These are phyloP conservation scores for Cyclostephanos invisitatus DNA, from an alignment of 108 stramenopile species.

Conservation along the genomic window DNA sequence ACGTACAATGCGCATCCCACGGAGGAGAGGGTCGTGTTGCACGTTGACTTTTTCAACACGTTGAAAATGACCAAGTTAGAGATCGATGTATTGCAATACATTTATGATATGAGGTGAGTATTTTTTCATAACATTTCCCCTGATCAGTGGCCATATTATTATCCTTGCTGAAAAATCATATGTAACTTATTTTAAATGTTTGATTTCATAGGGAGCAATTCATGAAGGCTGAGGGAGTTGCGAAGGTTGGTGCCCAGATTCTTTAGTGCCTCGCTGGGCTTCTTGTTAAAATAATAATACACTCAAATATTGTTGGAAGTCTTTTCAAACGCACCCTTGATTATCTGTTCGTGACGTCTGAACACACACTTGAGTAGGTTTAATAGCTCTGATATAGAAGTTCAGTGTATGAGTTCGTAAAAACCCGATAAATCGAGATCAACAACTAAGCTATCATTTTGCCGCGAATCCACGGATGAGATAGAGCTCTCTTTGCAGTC, in stretches of 20 bases:
- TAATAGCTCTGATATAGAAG: too few species aligned
- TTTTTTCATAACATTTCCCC: background rate
- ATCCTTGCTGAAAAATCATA: background rate
- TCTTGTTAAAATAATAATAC: too few species aligned
- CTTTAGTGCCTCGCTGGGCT: slow-evolving; percentile 37
- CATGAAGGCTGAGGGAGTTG: slow-evolving; percentile 86
- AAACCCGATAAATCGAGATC: too few species aligned
- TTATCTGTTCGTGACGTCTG: background rate
- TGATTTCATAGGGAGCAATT: slow-evolving; percentile 62
- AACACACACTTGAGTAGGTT: too few species aligned
- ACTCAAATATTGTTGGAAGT: background rate
- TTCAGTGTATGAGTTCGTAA: too few species aligned
- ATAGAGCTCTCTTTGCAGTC: slow-evolving; percentile 56
- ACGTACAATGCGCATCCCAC: slow-evolving; percentile 72
- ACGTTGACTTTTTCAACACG: slow-evolving; percentile 90
- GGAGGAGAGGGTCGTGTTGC: slow-evolving; percentile 83
- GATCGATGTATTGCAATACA: slow-evolving; percentile 83
- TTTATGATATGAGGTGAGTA: slow-evolving; percentile 65
- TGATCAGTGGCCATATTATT: background rate
- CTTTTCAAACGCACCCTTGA: background rate
- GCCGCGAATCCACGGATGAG: slow-evolving; percentile 19
- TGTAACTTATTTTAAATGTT: background rate
- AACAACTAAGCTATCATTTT: background rate
- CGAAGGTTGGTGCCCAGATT: slow-evolving; percentile 82
- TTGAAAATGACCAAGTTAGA: slow-evolving; percentile 73